Conservation (phyloP, 805 yeast species). For the Kazachstania kunashirensis region DNA sequence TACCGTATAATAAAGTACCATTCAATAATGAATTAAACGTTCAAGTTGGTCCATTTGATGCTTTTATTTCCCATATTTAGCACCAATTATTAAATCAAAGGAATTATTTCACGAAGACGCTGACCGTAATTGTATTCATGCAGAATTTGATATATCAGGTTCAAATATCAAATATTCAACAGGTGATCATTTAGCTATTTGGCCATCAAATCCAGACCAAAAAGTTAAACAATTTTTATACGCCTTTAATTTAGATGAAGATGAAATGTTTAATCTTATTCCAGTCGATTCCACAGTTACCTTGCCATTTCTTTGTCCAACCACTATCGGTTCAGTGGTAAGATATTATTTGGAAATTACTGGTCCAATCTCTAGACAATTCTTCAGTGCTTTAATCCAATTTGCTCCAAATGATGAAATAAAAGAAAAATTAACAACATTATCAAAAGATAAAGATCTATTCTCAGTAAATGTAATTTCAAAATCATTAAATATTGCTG, state of each 20-base stretch:
- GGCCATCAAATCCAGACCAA: constrained; percentile 83
- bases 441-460: constrained; percentile 58
- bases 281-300: constrained; percentile 61
- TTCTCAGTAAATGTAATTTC: constrained; percentile 59
- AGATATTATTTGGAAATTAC: constrained; percentile 84
- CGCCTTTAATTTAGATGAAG: constrained; percentile 49
- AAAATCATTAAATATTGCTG: constrained; percentile 63
- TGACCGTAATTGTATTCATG: constrained; percentile 76
- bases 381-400: constrained; percentile 60
- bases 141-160: constrained; percentile 73
- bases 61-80: constrained; percentile 74
- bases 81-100: constrained; percentile 50
- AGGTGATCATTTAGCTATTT: constrained; percentile 91
- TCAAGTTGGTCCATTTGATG: constrained; percentile 70
- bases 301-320: constrained; percentile 63
- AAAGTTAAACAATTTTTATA: constrained; percentile 55
- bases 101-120: constrained; percentile 57
- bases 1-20: constrained; percentile 30
- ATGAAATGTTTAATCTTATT: constrained; percentile 48
- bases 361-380: constrained; percentile 89
- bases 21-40: constrained; percentile 31
- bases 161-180: constrained; percentile 79
- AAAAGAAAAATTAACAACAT: constrained; percentile 31
- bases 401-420: constrained; percentile 66
- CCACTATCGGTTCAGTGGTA: constrained; percentile 75